These are phyloP conservation scores for Chrysosporium keratinophilum DNA, from an alignment of 2,329 filamentous ascomycete species.

Conservation along the genomic window DNA sequence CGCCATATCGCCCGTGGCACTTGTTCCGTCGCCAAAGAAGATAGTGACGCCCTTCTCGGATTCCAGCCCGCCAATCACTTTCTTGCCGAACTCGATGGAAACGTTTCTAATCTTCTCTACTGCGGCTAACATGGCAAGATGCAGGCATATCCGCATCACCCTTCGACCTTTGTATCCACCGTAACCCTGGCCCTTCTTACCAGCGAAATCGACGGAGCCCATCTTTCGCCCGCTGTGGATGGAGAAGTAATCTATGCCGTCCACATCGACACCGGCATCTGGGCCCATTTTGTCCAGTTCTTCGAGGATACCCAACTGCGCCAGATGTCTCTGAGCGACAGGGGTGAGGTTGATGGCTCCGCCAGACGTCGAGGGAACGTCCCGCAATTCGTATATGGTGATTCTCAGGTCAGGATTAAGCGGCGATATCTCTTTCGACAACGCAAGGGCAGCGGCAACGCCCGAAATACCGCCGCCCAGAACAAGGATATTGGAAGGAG, in stretches of 20 bases:
- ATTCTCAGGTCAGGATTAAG: constrained; percentile 21
- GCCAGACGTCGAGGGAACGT: constrained; percentile 34
- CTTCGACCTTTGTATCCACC: constrained; percentile 34
- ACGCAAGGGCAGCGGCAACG: constrained; percentile 17
- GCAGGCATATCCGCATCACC: constrained; percentile 34
- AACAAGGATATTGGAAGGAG: constrained; percentile 16
- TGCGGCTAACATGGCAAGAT: constrained; percentile 33
- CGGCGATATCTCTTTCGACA: constrained; percentile 17
- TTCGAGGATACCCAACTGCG: constrained; percentile 32
- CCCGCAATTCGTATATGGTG: constrained; percentile 33
- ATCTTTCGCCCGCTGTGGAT: constrained; percentile 31
- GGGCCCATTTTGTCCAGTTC: constrained; percentile 31
- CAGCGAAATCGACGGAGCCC: constrained; percentile 32
- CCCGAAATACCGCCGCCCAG: constrained; percentile 19
- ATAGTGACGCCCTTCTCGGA: constrained; percentile 24
- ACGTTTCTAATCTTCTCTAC: constrained; percentile 30
- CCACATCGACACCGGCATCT: constrained; percentile 33
- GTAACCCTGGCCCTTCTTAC: constrained; percentile 29
- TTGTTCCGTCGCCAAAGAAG: constrained; percentile 31
- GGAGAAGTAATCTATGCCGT: constrained; percentile 34
- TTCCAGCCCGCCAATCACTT: constrained; percentile 30
- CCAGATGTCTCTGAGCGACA: constrained; percentile 36
- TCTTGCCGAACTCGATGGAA: constrained; percentile 35
- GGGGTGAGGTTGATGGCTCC: constrained; percentile 39
- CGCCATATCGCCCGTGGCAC: constrained; percentile 28